phyloP scores from a whole-genome alignment of 768 basidiomycete genomes.

The Postia placenta region DNA sequence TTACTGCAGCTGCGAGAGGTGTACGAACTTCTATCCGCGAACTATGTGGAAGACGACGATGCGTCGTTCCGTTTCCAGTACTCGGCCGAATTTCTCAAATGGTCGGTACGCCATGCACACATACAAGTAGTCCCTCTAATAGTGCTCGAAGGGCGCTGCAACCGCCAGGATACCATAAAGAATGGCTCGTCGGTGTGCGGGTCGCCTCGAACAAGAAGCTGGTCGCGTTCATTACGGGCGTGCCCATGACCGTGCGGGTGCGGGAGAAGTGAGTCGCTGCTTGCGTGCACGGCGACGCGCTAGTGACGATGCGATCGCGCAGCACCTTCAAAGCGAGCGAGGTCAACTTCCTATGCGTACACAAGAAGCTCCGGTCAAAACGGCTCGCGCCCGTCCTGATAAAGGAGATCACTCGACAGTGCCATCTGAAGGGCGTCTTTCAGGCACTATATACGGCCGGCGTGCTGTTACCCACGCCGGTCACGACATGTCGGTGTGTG shows the following conservation, averaged over 20 bases:
- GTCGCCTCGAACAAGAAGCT: constrained; percentile 88
- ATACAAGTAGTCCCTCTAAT: no score
- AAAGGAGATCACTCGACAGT: constrained; percentile 93
- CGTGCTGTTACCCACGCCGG: constrained; percentile 87
- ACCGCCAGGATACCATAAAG: constrained; percentile 87
- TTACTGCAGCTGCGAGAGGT: constrained; percentile 74
- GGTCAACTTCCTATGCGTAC: constrained; percentile 96
- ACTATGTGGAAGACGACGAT: constrained; percentile 96
- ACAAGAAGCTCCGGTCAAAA: constrained; percentile 96
- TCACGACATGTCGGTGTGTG: constrained; percentile 76
- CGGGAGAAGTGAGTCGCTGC: constrained; percentile 60
- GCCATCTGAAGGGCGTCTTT: constrained; percentile 84
- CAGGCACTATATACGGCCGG: constrained; percentile 98
- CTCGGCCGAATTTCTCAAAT: constrained; percentile 87
- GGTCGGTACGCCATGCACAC: constrained; percentile 60
- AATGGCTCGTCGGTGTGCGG: constrained; percentile 96
- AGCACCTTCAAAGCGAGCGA: constrained; percentile 74
- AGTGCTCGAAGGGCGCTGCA: constrained; percentile 72
- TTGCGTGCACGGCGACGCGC: background rate
- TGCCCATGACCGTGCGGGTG: constrained; percentile 83
- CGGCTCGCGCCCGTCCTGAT: constrained; percentile 93
- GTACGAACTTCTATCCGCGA: constrained; percentile 82
- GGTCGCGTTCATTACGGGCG: constrained; percentile 93
- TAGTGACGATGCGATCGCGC: constrained; percentile 9
- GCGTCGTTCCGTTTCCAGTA: constrained; percentile 98